These are phyloP conservation scores for Russula griseocarnosa DNA, from an alignment of 768 basidiomycete genomes.

Conservation along the genomic window DNA sequence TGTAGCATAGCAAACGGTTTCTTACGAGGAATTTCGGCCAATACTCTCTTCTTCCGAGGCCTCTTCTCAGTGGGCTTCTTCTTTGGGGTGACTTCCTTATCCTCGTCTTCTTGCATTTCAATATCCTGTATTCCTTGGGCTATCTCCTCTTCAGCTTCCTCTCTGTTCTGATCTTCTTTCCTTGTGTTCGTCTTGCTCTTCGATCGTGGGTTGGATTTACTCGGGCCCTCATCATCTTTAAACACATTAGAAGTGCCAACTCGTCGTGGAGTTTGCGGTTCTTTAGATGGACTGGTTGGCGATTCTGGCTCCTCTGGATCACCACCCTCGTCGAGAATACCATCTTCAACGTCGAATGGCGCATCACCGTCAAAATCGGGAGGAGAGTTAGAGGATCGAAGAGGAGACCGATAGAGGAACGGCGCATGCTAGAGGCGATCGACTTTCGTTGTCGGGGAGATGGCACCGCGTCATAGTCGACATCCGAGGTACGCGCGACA, in stretches of 20 bases:
- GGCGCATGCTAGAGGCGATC: conserved; percentile 24
- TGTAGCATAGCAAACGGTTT: not conserved
- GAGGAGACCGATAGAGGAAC: conserved; percentile 27
- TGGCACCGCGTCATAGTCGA: conserved; percentile 39
- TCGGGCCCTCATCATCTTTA: conserved; percentile 7
- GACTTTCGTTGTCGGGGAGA: conserved; percentile 34
- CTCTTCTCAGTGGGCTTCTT: conserved; percentile 9
- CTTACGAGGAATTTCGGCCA: conserved; percentile 12
- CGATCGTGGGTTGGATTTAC: conserved; percentile 11
- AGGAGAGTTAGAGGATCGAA: conserved; percentile 22
- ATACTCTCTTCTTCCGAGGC: conserved; percentile 21
- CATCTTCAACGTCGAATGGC: conserved; percentile 28
- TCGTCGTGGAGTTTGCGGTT: conserved; percentile 12
- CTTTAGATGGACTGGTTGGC: not conserved
- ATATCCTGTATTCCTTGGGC: conserved; percentile 36
- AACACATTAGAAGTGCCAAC: not conserved
- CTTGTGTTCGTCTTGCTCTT: conserved; percentile 43
- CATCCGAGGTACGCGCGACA: conserved; percentile 33
- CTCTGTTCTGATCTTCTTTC: conserved; percentile 24
- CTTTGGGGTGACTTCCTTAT: conserved; percentile 34
- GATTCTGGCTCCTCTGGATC: conserved; percentile 31
- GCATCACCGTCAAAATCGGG: conserved; percentile 28
- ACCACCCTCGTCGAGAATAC: conserved; percentile 30
- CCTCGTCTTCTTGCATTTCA: conserved; percentile 32
- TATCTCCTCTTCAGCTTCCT: conserved; percentile 42